Conservation (phyloP, 441 rosid species). For the Kokia cookei region DNA sequence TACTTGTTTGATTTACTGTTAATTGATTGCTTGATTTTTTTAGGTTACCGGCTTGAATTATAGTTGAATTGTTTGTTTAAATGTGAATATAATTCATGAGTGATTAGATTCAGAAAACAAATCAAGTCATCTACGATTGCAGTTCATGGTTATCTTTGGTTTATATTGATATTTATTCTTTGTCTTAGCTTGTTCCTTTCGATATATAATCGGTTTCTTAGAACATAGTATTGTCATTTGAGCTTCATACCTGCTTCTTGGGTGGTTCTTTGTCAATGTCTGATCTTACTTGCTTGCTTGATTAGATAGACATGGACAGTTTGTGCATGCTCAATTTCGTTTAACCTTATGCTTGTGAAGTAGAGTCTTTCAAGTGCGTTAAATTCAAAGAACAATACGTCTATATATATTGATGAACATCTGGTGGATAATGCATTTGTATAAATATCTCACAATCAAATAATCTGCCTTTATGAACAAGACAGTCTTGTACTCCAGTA, state of each 20-base stretch:
- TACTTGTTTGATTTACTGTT: neutral
- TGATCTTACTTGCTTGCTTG: neutral
- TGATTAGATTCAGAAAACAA: neutral
- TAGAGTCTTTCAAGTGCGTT: neutral
- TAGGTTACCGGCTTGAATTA: neutral
- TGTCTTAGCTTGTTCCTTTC: neutral
- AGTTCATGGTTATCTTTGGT: neutral
- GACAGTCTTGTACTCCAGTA: slow-evolving; percentile 17
- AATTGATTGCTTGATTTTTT: neutral
- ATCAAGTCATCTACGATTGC: neutral
- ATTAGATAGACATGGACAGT: neutral
- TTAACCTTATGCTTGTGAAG: no score
- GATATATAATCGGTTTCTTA: neutral
- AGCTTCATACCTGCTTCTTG: neutral
- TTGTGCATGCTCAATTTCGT: neutral
- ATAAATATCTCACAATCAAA: slow-evolving; percentile 15
- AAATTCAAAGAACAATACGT: neutral
- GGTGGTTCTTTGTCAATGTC: neutral
- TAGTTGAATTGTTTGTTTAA: neutral
- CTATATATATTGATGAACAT: slow-evolving; percentile 15
- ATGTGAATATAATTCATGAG: neutral
- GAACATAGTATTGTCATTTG: neutral
- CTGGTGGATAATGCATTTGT: slow-evolving; percentile 18
- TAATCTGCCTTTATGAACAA: slow-evolving; percentile 21
- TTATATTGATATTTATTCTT: neutral